Base-by-base conservation (phyloP, 495 filamentous ascomycete species). In the Neurospora sp. region DNA sequence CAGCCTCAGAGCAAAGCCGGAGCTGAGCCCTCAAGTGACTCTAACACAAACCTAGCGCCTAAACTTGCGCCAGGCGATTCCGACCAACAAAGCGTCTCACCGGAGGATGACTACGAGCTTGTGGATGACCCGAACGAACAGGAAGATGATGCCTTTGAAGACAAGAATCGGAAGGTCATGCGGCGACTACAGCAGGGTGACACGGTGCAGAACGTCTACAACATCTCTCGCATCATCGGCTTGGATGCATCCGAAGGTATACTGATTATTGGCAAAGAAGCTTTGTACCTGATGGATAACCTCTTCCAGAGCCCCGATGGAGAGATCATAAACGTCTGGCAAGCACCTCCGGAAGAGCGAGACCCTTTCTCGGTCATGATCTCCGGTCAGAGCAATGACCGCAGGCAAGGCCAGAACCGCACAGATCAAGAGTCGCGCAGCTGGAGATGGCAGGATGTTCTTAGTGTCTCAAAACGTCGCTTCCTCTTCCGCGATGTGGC, bases 121-220 rank as follows among this genome's bases (percentile, higher is more conserved):
- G 90, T 99, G 45, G 93, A 97, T 73, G 89, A 90, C 72, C 89
- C 88, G 0, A 87, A 88, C 76, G 94, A 97, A 73, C 88, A 89
- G n/a, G 89, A 93, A 69, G 88, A 93, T 19, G 95, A 96, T 71
- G 90, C 90, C 13, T 97, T 93, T 77, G 96, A 98, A 82, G 96
- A 99, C 79, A 98, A 97, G 83, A 98, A 99, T 78, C 86, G 96
- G 19, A 98, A 96, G 82, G 96, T 99, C 69, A 94, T 98, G 93
- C 87, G 96, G 73, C 97, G 93, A 75, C 86, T 99, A 15, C 92
- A 97, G 74, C 92, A 93, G 39, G 93, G 93, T 6, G 96, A 99
- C 77, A 86, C 93, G 71, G 94, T 99, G n/a, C 93, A 97, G 78
- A 90, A 92, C 75, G 93, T 97, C 8, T 96, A 93, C 85, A 99